These are phyloP conservation scores for Clonostachys sp. DNA, from an alignment of 2,329 filamentous ascomycete genomes.

Conservation along the genomic window DNA sequence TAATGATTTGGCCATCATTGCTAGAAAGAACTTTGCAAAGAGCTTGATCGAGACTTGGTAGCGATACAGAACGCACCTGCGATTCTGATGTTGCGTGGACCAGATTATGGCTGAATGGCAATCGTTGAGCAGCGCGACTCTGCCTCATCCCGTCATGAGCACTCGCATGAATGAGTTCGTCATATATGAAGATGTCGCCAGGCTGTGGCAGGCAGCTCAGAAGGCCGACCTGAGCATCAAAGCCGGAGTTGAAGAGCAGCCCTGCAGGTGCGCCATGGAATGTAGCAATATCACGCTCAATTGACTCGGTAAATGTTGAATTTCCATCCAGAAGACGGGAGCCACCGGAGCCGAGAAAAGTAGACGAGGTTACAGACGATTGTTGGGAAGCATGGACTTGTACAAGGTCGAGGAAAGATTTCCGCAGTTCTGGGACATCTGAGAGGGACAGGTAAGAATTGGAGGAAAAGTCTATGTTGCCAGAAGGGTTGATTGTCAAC, in stretches of 20 bases:
- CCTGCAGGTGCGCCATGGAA: constrained; percentile 42
- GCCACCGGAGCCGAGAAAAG: constrained; percentile 41
- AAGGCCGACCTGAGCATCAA: constrained; percentile 62
- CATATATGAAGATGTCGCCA: constrained; percentile 63
- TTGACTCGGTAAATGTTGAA: constrained; percentile 29
- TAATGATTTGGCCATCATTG: constrained; percentile 21
- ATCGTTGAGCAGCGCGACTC: constrained; percentile 43
- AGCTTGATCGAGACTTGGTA: constrained; percentile 15
- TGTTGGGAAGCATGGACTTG: not conserved
- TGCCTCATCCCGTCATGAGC: constrained; percentile 72
- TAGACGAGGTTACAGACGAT: not conserved
- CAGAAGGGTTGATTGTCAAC: constrained; percentile 55
- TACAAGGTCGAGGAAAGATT: constrained; percentile 51
- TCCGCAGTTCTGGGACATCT: constrained; percentile 40
- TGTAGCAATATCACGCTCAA: constrained; percentile 39
- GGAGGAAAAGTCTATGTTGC: constrained; percentile 72
- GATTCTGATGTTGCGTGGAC: constrained; percentile 15
- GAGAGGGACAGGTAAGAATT: constrained; percentile 79
- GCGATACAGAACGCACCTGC: not conserved
- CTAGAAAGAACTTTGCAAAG: constrained; percentile 22
- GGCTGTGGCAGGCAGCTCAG: constrained; percentile 55
- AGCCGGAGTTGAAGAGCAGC: constrained; percentile 55
- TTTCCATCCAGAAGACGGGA: constrained; percentile 52
- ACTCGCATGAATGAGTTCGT: constrained; percentile 74
- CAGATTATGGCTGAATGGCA: constrained; percentile 55